These are phyloP conservation scores for Pseudogymnoascus sp. DNA, from an alignment of 2,329 filamentous ascomycete genomes.

Conservation along the genomic window DNA sequence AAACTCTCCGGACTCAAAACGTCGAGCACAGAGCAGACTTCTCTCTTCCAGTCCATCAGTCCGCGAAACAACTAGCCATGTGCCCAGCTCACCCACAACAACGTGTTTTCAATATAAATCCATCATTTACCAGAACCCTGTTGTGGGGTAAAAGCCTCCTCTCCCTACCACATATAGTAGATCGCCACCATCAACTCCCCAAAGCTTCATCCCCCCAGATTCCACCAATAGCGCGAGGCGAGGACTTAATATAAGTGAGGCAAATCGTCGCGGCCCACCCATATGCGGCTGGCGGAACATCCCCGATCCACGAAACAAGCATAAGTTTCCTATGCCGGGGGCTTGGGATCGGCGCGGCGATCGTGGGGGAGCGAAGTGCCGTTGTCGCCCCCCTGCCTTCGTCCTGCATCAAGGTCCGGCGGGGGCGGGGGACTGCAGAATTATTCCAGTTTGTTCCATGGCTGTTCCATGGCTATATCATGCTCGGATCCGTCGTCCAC, in stretches of 20 bases:
- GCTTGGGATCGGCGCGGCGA: neutral
- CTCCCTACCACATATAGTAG: neutral
- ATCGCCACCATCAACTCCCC: neutral
- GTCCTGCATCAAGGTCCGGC: neutral
- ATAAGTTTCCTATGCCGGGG: neutral
- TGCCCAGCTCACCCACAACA: neutral
- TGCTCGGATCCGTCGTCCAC: neutral
- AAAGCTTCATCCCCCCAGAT: neutral
- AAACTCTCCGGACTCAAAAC: neutral
- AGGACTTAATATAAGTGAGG: neutral
- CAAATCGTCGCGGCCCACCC: neutral
- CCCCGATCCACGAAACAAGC: slow-evolving; percentile 1
- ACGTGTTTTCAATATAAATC: neutral
- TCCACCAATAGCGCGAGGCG: neutral
- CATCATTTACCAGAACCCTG: neutral
- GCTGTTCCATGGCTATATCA: neutral
- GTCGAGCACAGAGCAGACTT: neutral
- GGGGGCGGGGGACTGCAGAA: neutral
- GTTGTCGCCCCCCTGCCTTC: neutral
- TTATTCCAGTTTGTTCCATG: neutral
- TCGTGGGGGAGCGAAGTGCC: neutral
- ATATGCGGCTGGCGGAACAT: neutral
- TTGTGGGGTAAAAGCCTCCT: neutral
- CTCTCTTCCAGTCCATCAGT: neutral
- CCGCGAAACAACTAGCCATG: neutral